A percentile compares a stretch with the other conserved stretches of the same genome.
phyloP scores from a whole-genome alignment of 441 rosid species.

The Gossypium davidsonii region DNA sequence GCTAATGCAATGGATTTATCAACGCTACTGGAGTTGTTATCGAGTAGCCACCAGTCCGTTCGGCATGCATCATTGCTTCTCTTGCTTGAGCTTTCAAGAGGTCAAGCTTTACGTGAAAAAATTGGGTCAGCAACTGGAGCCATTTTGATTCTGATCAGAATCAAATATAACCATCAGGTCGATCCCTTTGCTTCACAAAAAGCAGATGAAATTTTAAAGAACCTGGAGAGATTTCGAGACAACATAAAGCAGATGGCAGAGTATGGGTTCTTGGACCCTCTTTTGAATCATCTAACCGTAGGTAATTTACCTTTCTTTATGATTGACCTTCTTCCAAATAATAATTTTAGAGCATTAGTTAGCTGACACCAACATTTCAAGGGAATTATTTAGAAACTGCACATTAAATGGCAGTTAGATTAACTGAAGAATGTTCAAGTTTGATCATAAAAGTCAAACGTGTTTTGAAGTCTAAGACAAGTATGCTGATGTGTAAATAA shows the following conservation, averaged over 20 bases:
- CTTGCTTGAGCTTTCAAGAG: slow-evolving; percentile 67
- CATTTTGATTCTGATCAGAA: slow-evolving; percentile 65
- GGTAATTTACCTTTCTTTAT: slow-evolving; percentile 32
- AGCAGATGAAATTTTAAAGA: slow-evolving; percentile 55
- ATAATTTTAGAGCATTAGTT: background rate
- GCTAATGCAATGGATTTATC: slow-evolving; percentile 40
- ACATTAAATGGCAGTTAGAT: background rate
- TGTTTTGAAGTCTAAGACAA: background rate
- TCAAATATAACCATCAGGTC: slow-evolving; percentile 39
- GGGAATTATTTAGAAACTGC: too few species aligned
- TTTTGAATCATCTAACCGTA: slow-evolving; percentile 56
- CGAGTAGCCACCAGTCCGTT: slow-evolving; percentile 54
- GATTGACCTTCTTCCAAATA: background rate
- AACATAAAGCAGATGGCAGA: slow-evolving; percentile 87
- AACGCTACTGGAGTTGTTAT: slow-evolving; percentile 43
- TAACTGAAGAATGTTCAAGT: background rate
- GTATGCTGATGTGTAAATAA: background rate
- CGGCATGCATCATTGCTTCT: slow-evolving; percentile 48
- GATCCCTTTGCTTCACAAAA: slow-evolving; percentile 55
- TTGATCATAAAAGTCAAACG: background rate
- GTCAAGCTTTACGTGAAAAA: slow-evolving; percentile 37
- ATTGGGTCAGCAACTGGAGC: slow-evolving; percentile 62
- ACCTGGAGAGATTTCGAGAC: slow-evolving; percentile 45
- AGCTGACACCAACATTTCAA: background rate
- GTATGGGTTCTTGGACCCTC: slow-evolving; percentile 74